Evolutionary conservation across 331 rosid genomes (phyloP), one percentile per base, ranked within the genome.

Genomic region (Cydonia oblonga): DNA sequence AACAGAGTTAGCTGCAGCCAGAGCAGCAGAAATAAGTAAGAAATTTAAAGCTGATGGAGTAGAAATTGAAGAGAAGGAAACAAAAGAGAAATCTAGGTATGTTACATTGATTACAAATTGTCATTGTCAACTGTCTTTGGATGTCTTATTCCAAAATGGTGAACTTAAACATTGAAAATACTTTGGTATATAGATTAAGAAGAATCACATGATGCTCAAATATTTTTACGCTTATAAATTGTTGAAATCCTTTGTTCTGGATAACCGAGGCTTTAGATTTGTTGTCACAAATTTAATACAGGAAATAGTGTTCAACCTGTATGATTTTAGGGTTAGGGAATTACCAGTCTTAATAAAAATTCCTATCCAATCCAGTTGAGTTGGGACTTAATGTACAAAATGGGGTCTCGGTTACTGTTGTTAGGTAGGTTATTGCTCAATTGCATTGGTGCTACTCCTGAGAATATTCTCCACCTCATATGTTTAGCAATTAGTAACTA

Each of bases 21-120:
- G 97, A 70, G 99, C 99, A 51, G 92, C 93, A 33, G 99, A 95
- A 87, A 95, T 95, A 83, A 95, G 97, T 79, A 95, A 84, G 87
- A 89, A 90, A 74, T 77, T 91, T 79, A 91, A 90, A 52, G 86
- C 86, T 30, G 97, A 91, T 76, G 99, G 92, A 72, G 61, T 77
- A 68, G 89, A 16, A 54, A 68, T 4, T 56, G 97, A 88, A 80
- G 97, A 86, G 69, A 76, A 79, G 71, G 92, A 90, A 78, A 68
- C 82, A 28, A 85, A 84, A 73, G 83, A 71, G 73, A 90, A 87
- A 82, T 87, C 97, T 57, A 91, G 96, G 99, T 95, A 73, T 70
- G 82, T n/a, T 72, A 53, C 28, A 42, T 79, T 70, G 52, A 24
- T 19, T 23, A 12, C 5, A 24, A 13, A 20, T 62, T 49, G 51